These are phyloP conservation scores for Apiotrichum domesticum DNA, from an alignment of 1,284 basidiomycete genomes.

Conservation along the genomic window DNA sequence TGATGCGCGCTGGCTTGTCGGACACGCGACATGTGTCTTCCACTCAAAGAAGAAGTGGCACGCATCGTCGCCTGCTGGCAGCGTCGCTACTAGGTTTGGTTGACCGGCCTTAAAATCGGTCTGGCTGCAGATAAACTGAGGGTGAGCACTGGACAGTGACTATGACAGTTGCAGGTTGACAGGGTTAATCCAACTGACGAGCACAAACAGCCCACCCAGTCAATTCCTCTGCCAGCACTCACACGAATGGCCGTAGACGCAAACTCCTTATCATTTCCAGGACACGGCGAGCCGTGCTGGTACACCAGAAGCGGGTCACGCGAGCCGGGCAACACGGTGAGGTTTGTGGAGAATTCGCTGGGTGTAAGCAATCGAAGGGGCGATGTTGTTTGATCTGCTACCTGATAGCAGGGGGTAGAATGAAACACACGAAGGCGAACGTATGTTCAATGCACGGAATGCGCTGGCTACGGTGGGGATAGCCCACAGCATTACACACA, in stretches of 20 bases:
- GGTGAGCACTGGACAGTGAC: neutral
- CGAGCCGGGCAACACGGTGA: constrained; percentile 34
- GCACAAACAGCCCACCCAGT: too few relatives aligned
- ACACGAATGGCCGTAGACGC: constrained; percentile 41
- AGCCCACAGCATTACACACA: too few relatives aligned
- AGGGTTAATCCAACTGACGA: too few relatives aligned
- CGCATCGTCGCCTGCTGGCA: constrained; percentile 34
- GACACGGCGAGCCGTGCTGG: constrained; percentile 35
- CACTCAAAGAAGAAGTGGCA: constrained; percentile 48
- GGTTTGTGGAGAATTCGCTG: constrained; percentile 23
- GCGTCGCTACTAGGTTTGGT: constrained; percentile 36
- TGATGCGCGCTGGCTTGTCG: constrained; percentile 30
- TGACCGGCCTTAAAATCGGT: constrained; percentile 37
- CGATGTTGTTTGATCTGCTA: too few relatives aligned
- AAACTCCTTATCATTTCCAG: constrained; percentile 23
- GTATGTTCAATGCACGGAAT: too few relatives aligned
- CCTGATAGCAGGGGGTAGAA: too few relatives aligned
- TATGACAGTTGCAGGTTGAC: too few relatives aligned
- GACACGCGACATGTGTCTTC: constrained; percentile 45
- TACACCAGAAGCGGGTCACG: constrained; percentile 39
- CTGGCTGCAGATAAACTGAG: constrained; percentile 41
- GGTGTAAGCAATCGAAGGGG: neutral
- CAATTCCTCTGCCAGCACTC: constrained; percentile 5
- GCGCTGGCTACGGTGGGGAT: too few relatives aligned
- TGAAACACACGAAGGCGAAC: too few relatives aligned